Evolutionary conservation across 1,284 basidiomycete species (phyloP).

Genomic region (Takashimella koratensis): DNA sequence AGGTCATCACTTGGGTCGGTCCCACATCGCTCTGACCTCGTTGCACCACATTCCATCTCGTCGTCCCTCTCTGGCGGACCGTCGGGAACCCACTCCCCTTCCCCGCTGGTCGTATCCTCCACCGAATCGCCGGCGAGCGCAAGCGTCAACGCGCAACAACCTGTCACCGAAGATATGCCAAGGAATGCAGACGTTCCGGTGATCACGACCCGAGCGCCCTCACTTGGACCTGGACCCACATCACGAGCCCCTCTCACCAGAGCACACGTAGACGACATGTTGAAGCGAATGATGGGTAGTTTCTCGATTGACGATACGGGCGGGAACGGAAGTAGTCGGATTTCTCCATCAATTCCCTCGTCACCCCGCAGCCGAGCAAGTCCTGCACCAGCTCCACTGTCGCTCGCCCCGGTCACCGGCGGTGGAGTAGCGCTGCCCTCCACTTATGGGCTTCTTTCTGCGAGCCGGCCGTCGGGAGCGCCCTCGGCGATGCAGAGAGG

Average conservation of each 20-base stretch:
- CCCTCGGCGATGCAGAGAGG: background rate
- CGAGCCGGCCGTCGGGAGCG: background rate
- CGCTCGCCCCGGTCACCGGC: slow-evolving; percentile 1
- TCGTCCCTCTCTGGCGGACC: slow-evolving; percentile 23
- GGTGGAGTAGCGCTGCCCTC: background rate
- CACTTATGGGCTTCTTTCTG: slow-evolving; percentile 1
- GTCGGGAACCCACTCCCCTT: slow-evolving; percentile 7
- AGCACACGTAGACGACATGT: slow-evolving; percentile 41
- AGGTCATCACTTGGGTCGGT: slow-evolving; percentile 22
- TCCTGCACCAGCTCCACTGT: background rate
- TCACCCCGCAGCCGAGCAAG: background rate
- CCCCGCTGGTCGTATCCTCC: slow-evolving; percentile 7
- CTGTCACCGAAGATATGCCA: background rate
- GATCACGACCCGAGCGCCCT: no score
- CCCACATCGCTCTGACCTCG: slow-evolving; percentile 12
- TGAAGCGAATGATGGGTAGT: slow-evolving; percentile 42
- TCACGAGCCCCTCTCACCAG: slow-evolving; percentile 38
- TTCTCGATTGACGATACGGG: slow-evolving; percentile 17
- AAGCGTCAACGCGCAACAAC: background rate
- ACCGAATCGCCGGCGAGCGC: background rate
- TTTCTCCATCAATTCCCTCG: no score
- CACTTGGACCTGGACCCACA: slow-evolving; percentile 3
- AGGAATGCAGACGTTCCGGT: background rate
- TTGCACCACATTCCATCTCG: slow-evolving; percentile 23
- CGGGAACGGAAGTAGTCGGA: slow-evolving; percentile 6